Conservation (phyloP, 345 rosid genomes). For the Boechera divaricarpa region DNA sequence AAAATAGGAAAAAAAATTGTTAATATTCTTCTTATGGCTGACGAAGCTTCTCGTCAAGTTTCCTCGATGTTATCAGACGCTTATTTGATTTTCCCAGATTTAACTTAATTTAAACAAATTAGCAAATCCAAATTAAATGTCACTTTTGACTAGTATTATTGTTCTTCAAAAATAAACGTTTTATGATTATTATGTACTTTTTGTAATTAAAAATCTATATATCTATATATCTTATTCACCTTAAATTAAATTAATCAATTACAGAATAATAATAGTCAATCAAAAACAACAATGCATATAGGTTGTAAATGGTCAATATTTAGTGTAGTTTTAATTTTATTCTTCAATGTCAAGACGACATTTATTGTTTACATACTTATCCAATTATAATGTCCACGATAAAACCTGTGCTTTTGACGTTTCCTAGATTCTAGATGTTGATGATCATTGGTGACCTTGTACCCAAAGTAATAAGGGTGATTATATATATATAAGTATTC, state of each 20-base stretch:
- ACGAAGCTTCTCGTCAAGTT: not conserved
- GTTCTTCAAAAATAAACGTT: not conserved
- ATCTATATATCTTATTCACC: not conserved
- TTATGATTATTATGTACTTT: not conserved
- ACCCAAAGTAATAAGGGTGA: not conserved
- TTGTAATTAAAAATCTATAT: not conserved
- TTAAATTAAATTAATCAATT: no score
- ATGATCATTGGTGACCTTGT: conserved; percentile 13
- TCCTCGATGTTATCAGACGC: conserved; percentile 1
- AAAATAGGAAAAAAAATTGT: not conserved
- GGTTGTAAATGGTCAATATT: no score
- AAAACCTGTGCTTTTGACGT: not conserved
- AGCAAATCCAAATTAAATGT: not conserved
- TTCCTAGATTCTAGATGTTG: conserved; percentile 10
- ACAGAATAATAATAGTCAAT: not conserved
- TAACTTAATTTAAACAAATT: not conserved
- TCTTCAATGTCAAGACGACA: not conserved
- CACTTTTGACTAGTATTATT: not conserved
- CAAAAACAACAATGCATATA: not conserved
- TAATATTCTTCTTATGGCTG: not conserved
- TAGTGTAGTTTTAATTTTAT: no score
- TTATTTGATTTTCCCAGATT: not conserved
- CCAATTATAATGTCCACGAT: not conserved
- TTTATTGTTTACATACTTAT: not conserved
- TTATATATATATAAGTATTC: no score